These are phyloP conservation scores for Neurospora sp. DNA, from an alignment of 495 filamentous ascomycete genomes.

Conservation along the genomic window DNA sequence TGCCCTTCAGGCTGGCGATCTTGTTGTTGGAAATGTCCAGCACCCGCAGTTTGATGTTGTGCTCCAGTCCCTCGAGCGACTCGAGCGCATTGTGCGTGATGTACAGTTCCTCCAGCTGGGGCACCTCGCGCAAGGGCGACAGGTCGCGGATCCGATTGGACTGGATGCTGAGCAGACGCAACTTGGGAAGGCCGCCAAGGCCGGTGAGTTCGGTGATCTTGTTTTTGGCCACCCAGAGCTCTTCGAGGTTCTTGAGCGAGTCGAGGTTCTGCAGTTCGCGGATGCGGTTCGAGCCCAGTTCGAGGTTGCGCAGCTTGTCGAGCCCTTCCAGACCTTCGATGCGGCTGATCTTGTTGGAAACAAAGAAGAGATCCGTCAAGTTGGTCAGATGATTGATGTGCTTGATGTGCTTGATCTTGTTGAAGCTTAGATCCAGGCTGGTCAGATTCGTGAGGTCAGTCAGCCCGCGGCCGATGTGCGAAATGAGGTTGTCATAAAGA, in stretches of 20 bases:
- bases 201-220: slow-evolving; percentile 81
- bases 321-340: slow-evolving; percentile 82
- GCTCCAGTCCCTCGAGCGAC: slow-evolving; percentile 62
- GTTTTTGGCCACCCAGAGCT: slow-evolving; percentile 97
- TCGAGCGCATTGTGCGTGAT: slow-evolving; percentile 95
- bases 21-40: slow-evolving; percentile 89
- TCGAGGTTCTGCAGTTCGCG: slow-evolving; percentile 84
- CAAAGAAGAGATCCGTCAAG: slow-evolving; percentile 80
- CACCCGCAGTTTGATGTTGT: slow-evolving; percentile 58
- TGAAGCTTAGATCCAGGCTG: slow-evolving; percentile 87
- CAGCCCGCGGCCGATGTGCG: slow-evolving; percentile 66
- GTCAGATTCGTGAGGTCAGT: slow-evolving; percentile 65
- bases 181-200: slow-evolving; percentile 59
- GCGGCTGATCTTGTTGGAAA: slow-evolving; percentile 81
- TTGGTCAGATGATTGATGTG: slow-evolving; percentile 68
- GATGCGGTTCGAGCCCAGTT: slow-evolving; percentile 87
- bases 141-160: slow-evolving; percentile 87
- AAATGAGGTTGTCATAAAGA: slow-evolving; percentile 95
- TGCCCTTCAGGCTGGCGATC: slow-evolving; percentile 59
- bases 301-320: slow-evolving; percentile 64
- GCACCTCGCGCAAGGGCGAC: slow-evolving; percentile 57
- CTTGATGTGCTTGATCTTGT: slow-evolving; percentile 99
- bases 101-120: slow-evolving; percentile 89
- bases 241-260: slow-evolving; percentile 59
- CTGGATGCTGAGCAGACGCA: slow-evolving; percentile 90